These are phyloP conservation scores for Cymbopogon flexuosus DNA, from an alignment of 202 grass and related monocot genomes.

Conservation along the genomic window DNA sequence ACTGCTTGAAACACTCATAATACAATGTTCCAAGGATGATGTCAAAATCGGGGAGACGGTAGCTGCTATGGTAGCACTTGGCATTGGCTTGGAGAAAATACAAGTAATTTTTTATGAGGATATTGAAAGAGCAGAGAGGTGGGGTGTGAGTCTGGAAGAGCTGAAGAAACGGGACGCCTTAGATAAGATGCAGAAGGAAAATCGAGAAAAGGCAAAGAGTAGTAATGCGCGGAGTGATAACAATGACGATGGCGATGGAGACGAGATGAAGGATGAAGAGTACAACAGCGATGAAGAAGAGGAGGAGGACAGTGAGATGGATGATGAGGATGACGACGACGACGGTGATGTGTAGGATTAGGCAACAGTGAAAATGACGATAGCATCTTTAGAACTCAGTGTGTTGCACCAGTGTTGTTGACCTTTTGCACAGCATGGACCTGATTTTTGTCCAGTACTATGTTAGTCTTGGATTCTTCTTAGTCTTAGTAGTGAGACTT, in stretches of 20 bases:
- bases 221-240: neutral
- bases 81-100: slow-evolving; percentile 14
- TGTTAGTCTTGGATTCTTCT: neutral
- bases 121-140: neutral
- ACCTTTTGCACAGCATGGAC: neutral
- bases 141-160: neutral
- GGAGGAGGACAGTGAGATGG: neutral
- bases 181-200: slow-evolving; percentile 6
- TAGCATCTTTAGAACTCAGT: neutral
- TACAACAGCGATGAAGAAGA: neutral
- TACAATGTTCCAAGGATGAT: slow-evolving; percentile 24
- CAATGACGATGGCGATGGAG: neutral
- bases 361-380: neutral
- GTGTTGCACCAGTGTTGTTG: neutral
- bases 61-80: slow-evolving; percentile 14
- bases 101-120: slow-evolving; percentile 7
- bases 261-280: neutral
- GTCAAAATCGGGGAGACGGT: neutral
- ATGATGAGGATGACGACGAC: neutral
- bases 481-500: neutral
- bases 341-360: neutral
- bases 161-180: neutral
- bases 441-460: neutral
- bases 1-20: slow-evolving; percentile 25
- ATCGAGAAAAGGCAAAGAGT: neutral